Conservation (phyloP, 495 filamentous ascomycete genomes). For the Peziza echinospora region DNA sequence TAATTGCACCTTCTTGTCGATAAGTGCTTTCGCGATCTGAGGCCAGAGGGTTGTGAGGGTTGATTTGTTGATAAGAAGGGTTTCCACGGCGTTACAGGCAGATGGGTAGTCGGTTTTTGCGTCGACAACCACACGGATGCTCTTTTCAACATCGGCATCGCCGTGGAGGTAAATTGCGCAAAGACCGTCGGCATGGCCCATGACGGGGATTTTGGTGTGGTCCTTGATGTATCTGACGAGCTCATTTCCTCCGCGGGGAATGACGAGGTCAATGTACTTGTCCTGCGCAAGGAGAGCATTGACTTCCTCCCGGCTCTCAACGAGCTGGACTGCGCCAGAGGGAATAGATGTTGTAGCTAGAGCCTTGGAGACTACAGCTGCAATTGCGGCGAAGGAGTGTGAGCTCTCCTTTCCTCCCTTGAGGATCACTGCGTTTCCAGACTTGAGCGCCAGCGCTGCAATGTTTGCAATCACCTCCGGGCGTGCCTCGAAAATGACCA, state of each 20-base stretch:
- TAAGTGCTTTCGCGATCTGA: conserved; percentile 42
- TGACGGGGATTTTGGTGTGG: conserved; percentile 79
- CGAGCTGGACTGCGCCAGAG: conserved; percentile 69
- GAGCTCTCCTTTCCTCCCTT: conserved; percentile 96
- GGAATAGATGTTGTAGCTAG: conserved; percentile 60
- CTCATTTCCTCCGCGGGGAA: conserved; percentile 82
- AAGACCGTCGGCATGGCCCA: conserved; percentile 89
- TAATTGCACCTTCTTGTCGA: conserved; percentile 56
- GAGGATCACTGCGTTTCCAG: conserved; percentile 87
- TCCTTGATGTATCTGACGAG: conserved; percentile 78
- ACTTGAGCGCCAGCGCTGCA: conserved; percentile 88
- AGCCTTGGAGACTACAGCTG: conserved; percentile 59
- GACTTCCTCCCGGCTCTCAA: conserved; percentile 75
- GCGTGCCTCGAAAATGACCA: conserved; percentile 95
- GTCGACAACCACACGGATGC: conserved; percentile 63
- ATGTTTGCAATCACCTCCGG: conserved; percentile 99
- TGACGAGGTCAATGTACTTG: conserved; percentile 76
- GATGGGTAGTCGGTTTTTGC: conserved; percentile 86
- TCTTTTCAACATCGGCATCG: conserved; percentile 50
- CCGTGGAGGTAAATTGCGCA: conserved; percentile 74
- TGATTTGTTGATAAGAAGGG: conserved; percentile 59
- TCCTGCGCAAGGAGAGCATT: conserved; percentile 65
- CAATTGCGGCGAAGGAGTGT: conserved; percentile 77
- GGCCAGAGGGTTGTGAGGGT: conserved; percentile 50
- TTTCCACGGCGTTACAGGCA: conserved; percentile 88